A percentile compares a stretch with the other conserved stretches of the same genome.
Evolutionary conservation across 441 rosid species (phyloP).

Genomic region (Arabidopsis lyrata): DNA sequence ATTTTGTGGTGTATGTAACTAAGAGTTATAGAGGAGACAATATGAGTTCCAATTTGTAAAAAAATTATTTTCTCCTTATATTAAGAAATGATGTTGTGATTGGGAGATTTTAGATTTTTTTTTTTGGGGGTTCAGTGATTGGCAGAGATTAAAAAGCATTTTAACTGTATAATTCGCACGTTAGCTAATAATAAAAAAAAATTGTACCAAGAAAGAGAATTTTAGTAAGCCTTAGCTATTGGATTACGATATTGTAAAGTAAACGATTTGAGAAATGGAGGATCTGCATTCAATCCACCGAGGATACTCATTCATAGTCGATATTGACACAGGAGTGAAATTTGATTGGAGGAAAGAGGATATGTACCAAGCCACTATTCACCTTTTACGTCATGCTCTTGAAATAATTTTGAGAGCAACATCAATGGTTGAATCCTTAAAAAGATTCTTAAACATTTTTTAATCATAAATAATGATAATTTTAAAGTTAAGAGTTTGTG

Average conservation of each 20-base stretch:
- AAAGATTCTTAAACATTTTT: no score
- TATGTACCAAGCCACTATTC: conserved; percentile 33
- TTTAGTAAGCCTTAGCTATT: background rate
- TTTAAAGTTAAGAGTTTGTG: no score
- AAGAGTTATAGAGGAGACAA: conserved; percentile 23
- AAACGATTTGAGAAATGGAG: background rate
- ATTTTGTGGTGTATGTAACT: conserved; percentile 35
- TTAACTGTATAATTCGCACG: background rate
- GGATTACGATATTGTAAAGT: conserved; percentile 1
- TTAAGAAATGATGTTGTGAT: conserved; percentile 14
- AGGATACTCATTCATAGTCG: background rate
- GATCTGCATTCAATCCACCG: background rate
- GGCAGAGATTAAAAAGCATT: background rate
- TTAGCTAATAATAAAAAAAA: background rate
- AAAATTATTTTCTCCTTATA: conserved; percentile 17
- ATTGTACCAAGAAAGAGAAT: background rate
- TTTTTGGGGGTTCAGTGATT: background rate
- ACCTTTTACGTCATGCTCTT: conserved; percentile 28
- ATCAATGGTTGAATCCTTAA: no score
- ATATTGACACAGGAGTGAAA: conserved; percentile 20
- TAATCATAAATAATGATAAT: no score
- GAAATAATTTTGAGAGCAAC: background rate
- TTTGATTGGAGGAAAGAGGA: conserved; percentile 39
- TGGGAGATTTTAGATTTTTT: background rate
- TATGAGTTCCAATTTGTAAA: conserved; percentile 43